A percentile compares a stretch with the other conserved stretches of the same genome.
phyloP scores from a whole-genome alignment of 306 rosid genomes.

The Quercus berberidifolia region DNA sequence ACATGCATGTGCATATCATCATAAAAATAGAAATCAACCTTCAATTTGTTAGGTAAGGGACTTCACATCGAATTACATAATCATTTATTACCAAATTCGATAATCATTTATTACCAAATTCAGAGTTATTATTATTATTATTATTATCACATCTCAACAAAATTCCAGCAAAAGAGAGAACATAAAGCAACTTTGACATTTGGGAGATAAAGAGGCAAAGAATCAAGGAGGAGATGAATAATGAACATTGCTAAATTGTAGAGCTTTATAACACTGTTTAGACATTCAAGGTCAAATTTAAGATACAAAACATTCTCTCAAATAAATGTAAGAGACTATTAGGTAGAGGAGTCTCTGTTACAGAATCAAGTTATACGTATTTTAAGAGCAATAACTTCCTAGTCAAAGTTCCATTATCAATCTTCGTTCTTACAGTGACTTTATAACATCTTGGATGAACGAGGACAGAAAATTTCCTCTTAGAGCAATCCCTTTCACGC shows the following conservation, averaged over 20 bases:
- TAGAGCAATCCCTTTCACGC: slow-evolving; percentile 36
- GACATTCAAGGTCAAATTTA: not conserved
- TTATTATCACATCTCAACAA: not conserved
- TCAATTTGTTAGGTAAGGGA: not conserved
- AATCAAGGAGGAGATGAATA: too few species aligned
- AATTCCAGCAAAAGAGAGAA: too few species aligned
- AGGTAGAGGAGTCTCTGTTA: not conserved
- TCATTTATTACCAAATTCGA: not conserved
- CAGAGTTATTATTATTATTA: not conserved
- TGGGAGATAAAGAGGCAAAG: too few species aligned
- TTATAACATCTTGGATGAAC: not conserved
- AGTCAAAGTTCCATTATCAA: not conserved
- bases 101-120: not conserved
- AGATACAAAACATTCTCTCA: not conserved
- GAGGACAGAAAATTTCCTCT: not conserved
- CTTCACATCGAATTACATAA: not conserved
- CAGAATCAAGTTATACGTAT: not conserved
- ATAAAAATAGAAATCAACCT: not conserved
- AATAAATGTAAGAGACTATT: not conserved
- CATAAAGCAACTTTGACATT: too few species aligned
- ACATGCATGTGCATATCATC: not conserved
- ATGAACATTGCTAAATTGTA: too few species aligned
- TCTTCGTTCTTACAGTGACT: not conserved
- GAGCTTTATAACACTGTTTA: not conserved
- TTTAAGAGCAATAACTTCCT: not conserved